A percentile compares a stretch with the other conserved stretches of the same genome.
These are phyloP conservation scores for Pichia sp. DNA, from an alignment of 1,139 yeast species.

Conservation along the genomic window DNA sequence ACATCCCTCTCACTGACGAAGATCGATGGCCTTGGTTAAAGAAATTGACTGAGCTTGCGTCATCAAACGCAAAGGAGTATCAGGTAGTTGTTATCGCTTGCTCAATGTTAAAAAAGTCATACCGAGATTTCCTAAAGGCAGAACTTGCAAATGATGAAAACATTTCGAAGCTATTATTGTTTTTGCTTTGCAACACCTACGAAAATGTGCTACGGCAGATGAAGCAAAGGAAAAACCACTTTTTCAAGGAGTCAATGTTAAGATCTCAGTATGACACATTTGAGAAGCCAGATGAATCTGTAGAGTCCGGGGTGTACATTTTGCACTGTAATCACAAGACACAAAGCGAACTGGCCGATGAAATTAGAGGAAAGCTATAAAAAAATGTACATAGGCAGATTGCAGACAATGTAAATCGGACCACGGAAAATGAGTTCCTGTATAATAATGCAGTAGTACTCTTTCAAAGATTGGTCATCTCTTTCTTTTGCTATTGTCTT, in stretches of 20 bases:
- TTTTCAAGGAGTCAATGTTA: slow-evolving; percentile 83
- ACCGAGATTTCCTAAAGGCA: slow-evolving; percentile 55
- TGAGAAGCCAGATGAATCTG: slow-evolving; percentile 52
- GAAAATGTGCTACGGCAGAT: slow-evolving; percentile 62
- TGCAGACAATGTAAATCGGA: background rate
- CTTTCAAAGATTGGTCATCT: background rate
- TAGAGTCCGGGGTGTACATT: slow-evolving; percentile 16
- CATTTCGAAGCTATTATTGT: background rate
- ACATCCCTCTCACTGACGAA: slow-evolving; percentile 77
- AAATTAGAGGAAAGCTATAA: slow-evolving; percentile 8
- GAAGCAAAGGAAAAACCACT: slow-evolving; percentile 62
- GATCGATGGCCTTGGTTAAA: slow-evolving; percentile 91
- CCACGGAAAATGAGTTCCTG: background rate
- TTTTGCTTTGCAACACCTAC: slow-evolving; percentile 58
- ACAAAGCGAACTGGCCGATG: slow-evolving; percentile 34
- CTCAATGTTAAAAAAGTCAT: slow-evolving; percentile 71
- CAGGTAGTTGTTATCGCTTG: slow-evolving; percentile 62
- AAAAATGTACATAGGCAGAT: background rate
- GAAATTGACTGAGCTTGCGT: slow-evolving; percentile 42
- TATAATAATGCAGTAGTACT: background rate
- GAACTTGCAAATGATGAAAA: slow-evolving; percentile 28
- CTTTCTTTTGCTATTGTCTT: slow-evolving; percentile 1
- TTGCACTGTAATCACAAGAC: slow-evolving; percentile 33
- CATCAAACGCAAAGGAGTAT: slow-evolving; percentile 35
- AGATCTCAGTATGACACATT: slow-evolving; percentile 69